Evolutionary conservation across 176 grass and related monocot species (phyloP), one percentile per base, ranked within the genome.

Genomic region (Aegilops longissima): DNA sequence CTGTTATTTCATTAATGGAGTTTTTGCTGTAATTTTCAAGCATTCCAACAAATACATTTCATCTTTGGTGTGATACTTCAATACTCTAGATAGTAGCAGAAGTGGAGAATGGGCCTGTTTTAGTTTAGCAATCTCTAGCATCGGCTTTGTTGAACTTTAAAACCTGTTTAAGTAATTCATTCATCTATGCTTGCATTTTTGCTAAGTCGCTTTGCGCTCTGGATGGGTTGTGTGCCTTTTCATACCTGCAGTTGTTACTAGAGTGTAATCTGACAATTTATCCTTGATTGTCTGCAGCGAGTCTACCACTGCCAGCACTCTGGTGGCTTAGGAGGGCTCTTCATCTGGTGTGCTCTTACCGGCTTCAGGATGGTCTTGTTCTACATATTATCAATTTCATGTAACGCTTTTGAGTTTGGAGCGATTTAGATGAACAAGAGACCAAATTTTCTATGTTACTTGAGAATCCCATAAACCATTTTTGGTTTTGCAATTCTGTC

Each of bases 241-340:
- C 34, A n/a, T 31, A 29, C 0, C 31, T 8, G 40, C 8, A 18
- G 1, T 40, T 73, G 10, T 80, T 58, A 58, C 25, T 23, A n/a
- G 1, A 1, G 5, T 44, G 3, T 44, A 0, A 1, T 76, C 47
- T 86, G 8, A 86, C 70, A 38, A 34, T 3, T 31, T 76, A 70
- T 61, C 0, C 3, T 70, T 82, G 59, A 3, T 70, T 84, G 61
- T 84, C 2, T 88, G 85, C 90, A 94, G 94, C 10, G 94, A 97
- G 36, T 92, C 92, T 0, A 90, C 82, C 75, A 97, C 94, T 20
- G 94, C 94, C 40, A 97, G 92, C 85, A 94, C 94, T 78, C 90
- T 97, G 64, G 94, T 97, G 83, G 92, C 94, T 63, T 93, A 94
- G 82, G 64, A 66, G 86, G 34, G 25, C 64, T 78, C 70, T 70